Evolutionary conservation across 768 basidiomycete species (phyloP).

Genomic region (Collybia mongolica): DNA sequence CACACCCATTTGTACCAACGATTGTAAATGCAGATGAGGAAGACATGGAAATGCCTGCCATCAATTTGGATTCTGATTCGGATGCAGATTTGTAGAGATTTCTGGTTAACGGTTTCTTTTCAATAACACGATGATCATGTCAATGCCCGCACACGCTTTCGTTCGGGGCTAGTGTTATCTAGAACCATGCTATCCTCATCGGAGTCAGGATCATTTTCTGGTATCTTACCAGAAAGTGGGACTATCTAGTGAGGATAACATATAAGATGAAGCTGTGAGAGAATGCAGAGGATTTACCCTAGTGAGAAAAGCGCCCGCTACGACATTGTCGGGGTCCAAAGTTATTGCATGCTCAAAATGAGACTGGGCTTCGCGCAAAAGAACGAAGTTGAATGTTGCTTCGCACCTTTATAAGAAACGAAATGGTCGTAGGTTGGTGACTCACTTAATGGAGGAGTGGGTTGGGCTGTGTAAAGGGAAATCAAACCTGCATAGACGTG

Average conservation of each 20-base stretch:
- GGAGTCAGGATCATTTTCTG: constrained; percentile 24
- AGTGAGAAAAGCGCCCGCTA: constrained; percentile 51
- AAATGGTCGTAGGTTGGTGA: background rate
- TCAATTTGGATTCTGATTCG: constrained; percentile 80
- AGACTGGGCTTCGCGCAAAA: constrained; percentile 55
- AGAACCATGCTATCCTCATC: constrained; percentile 33
- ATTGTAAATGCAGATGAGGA: constrained; percentile 21
- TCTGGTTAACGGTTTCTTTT: background rate
- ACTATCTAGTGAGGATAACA: constrained; percentile 8
- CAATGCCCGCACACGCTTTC: constrained; percentile 34
- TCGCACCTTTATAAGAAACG: constrained; percentile 4
- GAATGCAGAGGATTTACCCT: constrained; percentile 35
- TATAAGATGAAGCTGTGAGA: background rate
- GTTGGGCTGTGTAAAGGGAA: constrained; percentile 60
- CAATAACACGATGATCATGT: background rate
- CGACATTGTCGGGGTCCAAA: constrained; percentile 56
- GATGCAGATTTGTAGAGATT: constrained; percentile 42
- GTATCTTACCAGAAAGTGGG: constrained; percentile 4
- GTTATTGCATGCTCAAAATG: constrained; percentile 63
- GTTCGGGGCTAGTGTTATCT: constrained; percentile 20
- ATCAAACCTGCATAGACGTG: constrained; percentile 84
- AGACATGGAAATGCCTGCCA: constrained; percentile 73
- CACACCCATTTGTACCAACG: background rate
- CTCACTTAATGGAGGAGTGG: constrained; percentile 11
- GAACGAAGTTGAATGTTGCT: constrained; percentile 25